Evolutionary conservation across 768 basidiomycete genomes (phyloP).

Genomic region (Suillus weaverae): DNA sequence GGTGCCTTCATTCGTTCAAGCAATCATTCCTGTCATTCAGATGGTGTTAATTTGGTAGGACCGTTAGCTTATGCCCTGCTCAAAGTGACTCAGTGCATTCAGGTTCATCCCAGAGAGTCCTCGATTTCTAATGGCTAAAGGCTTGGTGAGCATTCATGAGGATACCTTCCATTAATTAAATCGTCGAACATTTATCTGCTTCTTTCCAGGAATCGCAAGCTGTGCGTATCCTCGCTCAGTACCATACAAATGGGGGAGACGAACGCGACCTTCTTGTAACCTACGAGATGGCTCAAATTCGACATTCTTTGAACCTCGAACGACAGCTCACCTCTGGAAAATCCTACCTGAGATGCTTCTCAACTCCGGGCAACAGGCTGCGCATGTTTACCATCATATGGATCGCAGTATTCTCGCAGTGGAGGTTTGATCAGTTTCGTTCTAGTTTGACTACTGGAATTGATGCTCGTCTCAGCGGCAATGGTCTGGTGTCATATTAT

Average conservation of each 20-base stretch:
- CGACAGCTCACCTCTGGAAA: conserved; percentile 49
- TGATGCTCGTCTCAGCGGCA: conserved; percentile 44
- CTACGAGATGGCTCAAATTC: conserved; percentile 63
- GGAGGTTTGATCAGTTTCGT: conserved; percentile 48
- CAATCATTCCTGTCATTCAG: conserved; percentile 55
- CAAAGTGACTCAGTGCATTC: background rate
- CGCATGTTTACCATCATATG: conserved; percentile 68
- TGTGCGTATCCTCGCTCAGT: conserved; percentile 58
- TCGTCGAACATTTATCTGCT: background rate
- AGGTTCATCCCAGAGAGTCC: conserved; percentile 73
- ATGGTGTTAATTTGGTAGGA: conserved; percentile 52
- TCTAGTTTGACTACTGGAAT: background rate
- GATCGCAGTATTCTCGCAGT: conserved; percentile 72
- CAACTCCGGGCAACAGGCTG: conserved; percentile 65
- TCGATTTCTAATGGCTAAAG: conserved; percentile 63
- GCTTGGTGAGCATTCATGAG: conserved; percentile 40
- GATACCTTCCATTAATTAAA: background rate
- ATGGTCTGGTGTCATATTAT: conserved; percentile 73
- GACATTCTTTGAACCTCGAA: conserved; percentile 65
- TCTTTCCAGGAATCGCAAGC: conserved; percentile 54
- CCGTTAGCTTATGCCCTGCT: background rate
- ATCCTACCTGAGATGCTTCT: conserved; percentile 53
- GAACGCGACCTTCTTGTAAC: conserved; percentile 57
- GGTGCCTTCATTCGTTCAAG: conserved; percentile 63
- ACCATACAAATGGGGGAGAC: conserved; percentile 65